A percentile compares a stretch with the other conserved stretches of the same genome.
Conservation (phyloP, 2,329 filamentous ascomycete species). For the Cordyceps pruinosa region DNA sequence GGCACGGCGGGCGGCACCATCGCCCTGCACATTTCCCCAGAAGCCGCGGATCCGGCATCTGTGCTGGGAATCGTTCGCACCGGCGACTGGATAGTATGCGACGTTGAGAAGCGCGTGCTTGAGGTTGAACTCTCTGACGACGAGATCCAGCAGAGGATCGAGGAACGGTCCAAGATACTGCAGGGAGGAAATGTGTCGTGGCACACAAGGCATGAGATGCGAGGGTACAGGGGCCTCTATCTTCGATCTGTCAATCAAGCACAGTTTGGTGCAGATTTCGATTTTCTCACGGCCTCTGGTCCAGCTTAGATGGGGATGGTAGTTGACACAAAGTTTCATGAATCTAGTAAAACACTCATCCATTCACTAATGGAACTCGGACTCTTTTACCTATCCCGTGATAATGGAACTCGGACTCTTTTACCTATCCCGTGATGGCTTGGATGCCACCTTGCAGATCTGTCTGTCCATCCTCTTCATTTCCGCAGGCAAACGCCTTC, state of each 20-base stretch:
- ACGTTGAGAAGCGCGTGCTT: conserved; percentile 59
- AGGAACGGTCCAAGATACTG: conserved; percentile 47
- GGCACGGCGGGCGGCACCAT: conserved; percentile 87
- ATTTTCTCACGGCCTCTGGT: conserved; percentile 47
- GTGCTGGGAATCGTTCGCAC: conserved; percentile 70
- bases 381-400: too few species aligned
- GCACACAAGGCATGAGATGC: conserved; percentile 31
- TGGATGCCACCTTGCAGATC: too few species aligned
- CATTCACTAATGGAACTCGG: too few species aligned
- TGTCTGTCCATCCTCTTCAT: too few species aligned
- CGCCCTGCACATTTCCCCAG: conserved; percentile 79
- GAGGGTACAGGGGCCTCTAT: conserved; percentile 55
- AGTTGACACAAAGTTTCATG: too few species aligned
- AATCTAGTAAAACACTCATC: too few species aligned
- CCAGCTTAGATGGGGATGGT: too few species aligned
- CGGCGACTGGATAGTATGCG: conserved; percentile 73
- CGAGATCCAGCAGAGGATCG: conserved; percentile 57
- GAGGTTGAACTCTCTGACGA: conserved; percentile 56
- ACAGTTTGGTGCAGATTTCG: conserved; percentile 53
- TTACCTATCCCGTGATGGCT: too few species aligned
- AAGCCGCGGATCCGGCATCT: conserved; percentile 68
- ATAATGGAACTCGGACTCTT: too few species aligned
- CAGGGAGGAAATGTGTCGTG: conserved; percentile 25
- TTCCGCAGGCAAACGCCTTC: too few species aligned
- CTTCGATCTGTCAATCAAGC: conserved; percentile 54